Evolutionary conservation across 2,329 filamentous ascomycete genomes (phyloP).

Genomic region (Xenoacremonium recifei): DNA sequence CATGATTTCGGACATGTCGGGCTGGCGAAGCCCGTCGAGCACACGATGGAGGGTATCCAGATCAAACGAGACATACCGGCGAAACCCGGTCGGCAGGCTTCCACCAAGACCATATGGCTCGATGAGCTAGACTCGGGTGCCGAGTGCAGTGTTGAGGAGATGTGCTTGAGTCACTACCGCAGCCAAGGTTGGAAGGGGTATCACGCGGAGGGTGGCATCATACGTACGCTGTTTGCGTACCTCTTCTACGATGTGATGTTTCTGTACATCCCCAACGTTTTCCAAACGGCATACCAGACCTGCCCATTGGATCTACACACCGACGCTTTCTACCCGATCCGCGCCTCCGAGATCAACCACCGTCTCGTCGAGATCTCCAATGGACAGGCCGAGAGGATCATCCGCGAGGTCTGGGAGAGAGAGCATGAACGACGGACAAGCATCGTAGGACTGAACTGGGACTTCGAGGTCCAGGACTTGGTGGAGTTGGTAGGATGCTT

Average conservation of each 20-base stretch:
- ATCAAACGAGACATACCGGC: constrained; percentile 59
- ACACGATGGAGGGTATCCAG: constrained; percentile 74
- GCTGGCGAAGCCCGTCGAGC: constrained; percentile 72
- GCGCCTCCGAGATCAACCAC: constrained; percentile 87
- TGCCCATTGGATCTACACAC: constrained; percentile 91
- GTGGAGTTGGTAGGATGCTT: constrained; percentile 78
- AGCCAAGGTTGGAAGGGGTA: constrained; percentile 89
- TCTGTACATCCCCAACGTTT: constrained; percentile 91
- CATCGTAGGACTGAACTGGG: constrained; percentile 90
- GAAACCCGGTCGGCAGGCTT: constrained; percentile 41
- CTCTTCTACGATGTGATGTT: constrained; percentile 94
- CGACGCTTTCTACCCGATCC: constrained; percentile 83
- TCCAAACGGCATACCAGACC: constrained; percentile 93
- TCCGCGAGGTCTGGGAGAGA: constrained; percentile 65
- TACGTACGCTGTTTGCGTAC: constrained; percentile 87
- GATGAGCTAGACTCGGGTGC: constrained; percentile 68
- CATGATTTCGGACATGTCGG: constrained; percentile 90
- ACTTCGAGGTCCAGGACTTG: constrained; percentile 76
- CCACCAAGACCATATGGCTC: constrained; percentile 82
- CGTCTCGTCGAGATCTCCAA: constrained; percentile 86
- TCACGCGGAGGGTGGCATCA: constrained; percentile 86
- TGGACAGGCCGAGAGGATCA: constrained; percentile 66
- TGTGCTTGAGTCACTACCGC: constrained; percentile 89
- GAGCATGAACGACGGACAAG: constrained; percentile 74
- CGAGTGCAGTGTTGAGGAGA: constrained; percentile 86